Conservation (phyloP, 139 green algal genomes). For the Gonium pectorale region DNA sequence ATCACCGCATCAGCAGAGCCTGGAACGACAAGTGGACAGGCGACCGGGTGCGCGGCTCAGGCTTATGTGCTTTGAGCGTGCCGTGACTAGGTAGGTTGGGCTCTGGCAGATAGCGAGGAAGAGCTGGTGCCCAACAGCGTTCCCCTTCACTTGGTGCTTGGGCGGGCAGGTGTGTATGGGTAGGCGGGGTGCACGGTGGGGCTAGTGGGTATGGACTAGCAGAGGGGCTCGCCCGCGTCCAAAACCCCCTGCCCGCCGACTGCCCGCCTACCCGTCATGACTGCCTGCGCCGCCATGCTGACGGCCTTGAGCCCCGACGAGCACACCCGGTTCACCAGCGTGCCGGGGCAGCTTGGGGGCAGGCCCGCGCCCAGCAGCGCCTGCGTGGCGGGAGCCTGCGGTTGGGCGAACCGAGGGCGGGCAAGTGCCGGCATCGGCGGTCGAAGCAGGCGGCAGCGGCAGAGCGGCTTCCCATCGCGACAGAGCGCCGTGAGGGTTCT, state of each 20-base stretch:
- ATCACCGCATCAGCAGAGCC: slow-evolving; percentile 77
- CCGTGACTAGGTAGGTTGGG: not conserved
- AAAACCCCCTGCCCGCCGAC: no score
- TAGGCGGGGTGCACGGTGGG: no score
- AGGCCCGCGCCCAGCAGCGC: slow-evolving; percentile 85
- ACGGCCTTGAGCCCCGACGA: slow-evolving; percentile 89
- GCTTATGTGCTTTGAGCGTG: not conserved
- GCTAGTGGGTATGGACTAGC: no score
- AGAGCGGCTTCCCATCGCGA: no score
- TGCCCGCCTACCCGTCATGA: slow-evolving; percentile 65
- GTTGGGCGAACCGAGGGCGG: not conserved
- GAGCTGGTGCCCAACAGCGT: not conserved
- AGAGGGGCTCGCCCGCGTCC: no score
- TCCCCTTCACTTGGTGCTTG: not conserved
- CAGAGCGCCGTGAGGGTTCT: no score
- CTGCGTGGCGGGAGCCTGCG: slow-evolving; percentile 88
- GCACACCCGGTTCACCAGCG: slow-evolving; percentile 93
- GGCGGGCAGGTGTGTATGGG: not conserved
- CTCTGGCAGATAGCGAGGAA: not conserved
- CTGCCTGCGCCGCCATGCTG: slow-evolving; percentile 84
- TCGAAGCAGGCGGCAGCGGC: no score
- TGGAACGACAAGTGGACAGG: slow-evolving; percentile 13
- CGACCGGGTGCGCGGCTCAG: not conserved
- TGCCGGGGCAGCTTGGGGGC: slow-evolving; percentile 75
- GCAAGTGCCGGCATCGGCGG: not conserved